Evolutionary conservation across 2,329 filamentous ascomycete species (phyloP).

Genomic region (Chrysosporium keratinophilum): DNA sequence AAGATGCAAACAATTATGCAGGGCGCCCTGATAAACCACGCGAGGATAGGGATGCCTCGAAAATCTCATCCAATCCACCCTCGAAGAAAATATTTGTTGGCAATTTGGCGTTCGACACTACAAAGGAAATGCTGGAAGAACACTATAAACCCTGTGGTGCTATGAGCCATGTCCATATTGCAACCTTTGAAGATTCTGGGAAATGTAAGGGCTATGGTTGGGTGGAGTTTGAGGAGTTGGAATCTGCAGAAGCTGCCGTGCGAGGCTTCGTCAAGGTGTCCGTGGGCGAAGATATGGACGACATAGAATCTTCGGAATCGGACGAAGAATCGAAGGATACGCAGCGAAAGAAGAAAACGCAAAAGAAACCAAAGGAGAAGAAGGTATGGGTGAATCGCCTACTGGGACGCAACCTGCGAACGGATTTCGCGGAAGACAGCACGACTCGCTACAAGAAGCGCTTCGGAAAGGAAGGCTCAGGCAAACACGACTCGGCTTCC

Average conservation of each 20-base stretch:
- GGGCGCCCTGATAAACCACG: constrained; percentile 66
- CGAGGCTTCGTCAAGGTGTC: constrained; percentile 65
- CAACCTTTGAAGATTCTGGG: constrained; percentile 90
- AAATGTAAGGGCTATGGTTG: constrained; percentile 98
- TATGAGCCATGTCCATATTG: constrained; percentile 73
- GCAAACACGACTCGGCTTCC: constrained; percentile 24
- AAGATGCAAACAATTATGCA: constrained; percentile 80
- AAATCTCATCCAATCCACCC: constrained; percentile 43
- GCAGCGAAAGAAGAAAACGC: constrained; percentile 33
- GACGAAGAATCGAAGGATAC: constrained; percentile 26
- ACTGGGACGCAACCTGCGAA: constrained; percentile 66
- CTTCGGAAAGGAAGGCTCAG: constrained; percentile 61
- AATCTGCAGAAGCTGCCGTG: constrained; percentile 64
- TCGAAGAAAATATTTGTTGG: constrained; percentile 80
- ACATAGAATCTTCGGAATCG: constrained; percentile 43
- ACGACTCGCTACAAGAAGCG: constrained; percentile 86
- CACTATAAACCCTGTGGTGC: constrained; percentile 80
- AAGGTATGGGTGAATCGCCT: constrained; percentile 80
- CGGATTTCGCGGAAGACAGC: constrained; percentile 90
- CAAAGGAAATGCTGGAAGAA: constrained; percentile 65
- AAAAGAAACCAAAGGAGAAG: constrained; percentile 47
- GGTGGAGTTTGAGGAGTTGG: constrained; percentile 77
- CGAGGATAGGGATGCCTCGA: constrained; percentile 27
- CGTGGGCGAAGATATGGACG: constrained; percentile 37
- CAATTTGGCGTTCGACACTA: constrained; percentile 73